phyloP scores from a whole-genome alignment of 2,329 filamentous ascomycete species.

The Xylaria polymorpha region DNA sequence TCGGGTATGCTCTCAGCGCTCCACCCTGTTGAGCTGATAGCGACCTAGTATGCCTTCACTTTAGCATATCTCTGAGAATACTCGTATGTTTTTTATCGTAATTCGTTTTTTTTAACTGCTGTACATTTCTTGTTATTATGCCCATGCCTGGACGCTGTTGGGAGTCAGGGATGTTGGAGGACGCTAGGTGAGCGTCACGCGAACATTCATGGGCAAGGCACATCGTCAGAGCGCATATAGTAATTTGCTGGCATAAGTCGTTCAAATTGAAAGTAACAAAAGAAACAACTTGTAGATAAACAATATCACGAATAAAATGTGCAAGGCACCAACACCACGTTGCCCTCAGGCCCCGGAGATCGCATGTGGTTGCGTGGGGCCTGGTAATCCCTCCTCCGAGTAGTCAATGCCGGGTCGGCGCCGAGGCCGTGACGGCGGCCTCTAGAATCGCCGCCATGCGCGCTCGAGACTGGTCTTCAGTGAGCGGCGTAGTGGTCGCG shows the following conservation, averaged over 20 bases:
- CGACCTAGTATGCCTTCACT: no score
- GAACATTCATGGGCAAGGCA: neutral
- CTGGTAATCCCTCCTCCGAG: neutral
- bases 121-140: no score
- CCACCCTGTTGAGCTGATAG: no score
- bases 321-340: neutral
- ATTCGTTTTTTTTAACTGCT: no score
- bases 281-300: neutral
- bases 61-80: no score
- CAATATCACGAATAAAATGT: neutral
- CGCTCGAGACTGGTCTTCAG: conserved; percentile 45
- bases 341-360: neutral
- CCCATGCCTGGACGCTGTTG: no score
- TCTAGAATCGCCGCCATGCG: conserved; percentile 46
- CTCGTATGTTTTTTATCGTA: no score
- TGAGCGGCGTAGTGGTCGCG: conserved; percentile 41
- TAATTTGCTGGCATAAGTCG: neutral
- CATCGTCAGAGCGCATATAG: no score
- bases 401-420: conserved; percentile 32
- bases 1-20: no score
- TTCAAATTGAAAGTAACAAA: neutral
- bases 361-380: neutral
- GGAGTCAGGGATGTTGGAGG: no score
- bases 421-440: conserved; percentile 18
- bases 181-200: neutral